Evolutionary conservation across 2,329 filamentous ascomycete genomes (phyloP).

Genomic region (Ascochyta koolunga): DNA sequence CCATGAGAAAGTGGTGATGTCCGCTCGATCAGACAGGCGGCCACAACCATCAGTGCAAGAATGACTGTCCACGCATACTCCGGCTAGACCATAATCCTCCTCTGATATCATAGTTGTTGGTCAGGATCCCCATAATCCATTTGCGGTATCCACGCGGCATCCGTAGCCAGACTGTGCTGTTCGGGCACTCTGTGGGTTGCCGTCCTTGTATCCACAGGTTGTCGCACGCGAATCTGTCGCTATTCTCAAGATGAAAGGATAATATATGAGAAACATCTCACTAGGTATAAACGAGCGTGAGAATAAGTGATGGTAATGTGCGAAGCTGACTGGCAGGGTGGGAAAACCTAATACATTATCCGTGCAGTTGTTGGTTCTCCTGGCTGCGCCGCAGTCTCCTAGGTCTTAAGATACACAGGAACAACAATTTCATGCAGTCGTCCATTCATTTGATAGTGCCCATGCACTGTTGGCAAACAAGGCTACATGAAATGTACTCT

Average conservation of each 20-base stretch:
- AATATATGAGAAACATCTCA: background rate
- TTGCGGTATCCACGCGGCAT: slow-evolving; percentile 21
- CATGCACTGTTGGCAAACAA: background rate
- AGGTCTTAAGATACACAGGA: background rate
- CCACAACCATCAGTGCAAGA: slow-evolving; percentile 23
- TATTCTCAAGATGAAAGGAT: slow-evolving; percentile 6
- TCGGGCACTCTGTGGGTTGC: slow-evolving; percentile 12
- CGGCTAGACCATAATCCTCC: slow-evolving; percentile 20
- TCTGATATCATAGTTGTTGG: slow-evolving; percentile 17
- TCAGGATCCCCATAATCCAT: slow-evolving; percentile 27
- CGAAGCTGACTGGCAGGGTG: slow-evolving; percentile 1
- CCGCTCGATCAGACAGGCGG: slow-evolving; percentile 11
- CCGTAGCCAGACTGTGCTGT: slow-evolving; percentile 13
- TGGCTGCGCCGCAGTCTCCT: slow-evolving; percentile 7
- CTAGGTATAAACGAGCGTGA: background rate
- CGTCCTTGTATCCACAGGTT: slow-evolving; percentile 22
- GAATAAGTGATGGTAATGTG: background rate
- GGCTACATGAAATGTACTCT: slow-evolving; percentile 1
- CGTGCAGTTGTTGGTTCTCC: slow-evolving; percentile 1
- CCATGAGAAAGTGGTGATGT: slow-evolving; percentile 22
- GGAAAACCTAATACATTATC: background rate
- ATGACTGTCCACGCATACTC: slow-evolving; percentile 21
- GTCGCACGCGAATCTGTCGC: slow-evolving; percentile 8
- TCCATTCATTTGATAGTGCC: background rate
- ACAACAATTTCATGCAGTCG: background rate